Evolutionary conservation across 495 filamentous ascomycete genomes (phyloP).

Genomic region (Podospora sp.): DNA sequence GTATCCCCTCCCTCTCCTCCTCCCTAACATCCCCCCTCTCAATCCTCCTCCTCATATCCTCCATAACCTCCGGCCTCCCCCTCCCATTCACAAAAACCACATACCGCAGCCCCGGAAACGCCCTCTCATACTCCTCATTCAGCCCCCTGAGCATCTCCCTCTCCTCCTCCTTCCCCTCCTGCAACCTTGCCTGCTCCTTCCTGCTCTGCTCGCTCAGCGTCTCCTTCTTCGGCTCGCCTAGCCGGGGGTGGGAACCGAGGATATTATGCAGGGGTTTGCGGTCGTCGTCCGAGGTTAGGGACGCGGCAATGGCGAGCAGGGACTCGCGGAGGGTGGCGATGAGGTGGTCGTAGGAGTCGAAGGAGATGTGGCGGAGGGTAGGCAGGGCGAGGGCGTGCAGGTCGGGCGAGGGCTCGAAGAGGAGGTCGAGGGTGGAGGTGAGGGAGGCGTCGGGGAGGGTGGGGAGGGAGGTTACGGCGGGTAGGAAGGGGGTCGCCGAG

Average conservation of each 20-base stretch:
- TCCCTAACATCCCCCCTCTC: constrained; percentile 62
- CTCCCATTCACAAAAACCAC: constrained; percentile 93
- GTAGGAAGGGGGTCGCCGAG: constrained; percentile 35
- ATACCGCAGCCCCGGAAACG: constrained; percentile 83
- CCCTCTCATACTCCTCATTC: constrained; percentile 80
- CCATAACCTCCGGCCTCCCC: constrained; percentile 71
- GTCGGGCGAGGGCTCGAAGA: constrained; percentile 83
- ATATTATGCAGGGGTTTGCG: constrained; percentile 57
- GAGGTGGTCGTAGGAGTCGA: constrained; percentile 45
- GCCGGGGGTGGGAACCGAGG: constrained; percentile 81
- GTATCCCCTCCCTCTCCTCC: constrained; percentile 75
- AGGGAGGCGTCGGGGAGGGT: constrained; percentile 55
- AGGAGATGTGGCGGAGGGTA: constrained; percentile 60
- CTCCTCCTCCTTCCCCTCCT: constrained; percentile 47
- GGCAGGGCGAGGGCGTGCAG: constrained; percentile 73
- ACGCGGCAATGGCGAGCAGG: constrained; percentile 51
- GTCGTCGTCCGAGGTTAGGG: constrained; percentile 37
- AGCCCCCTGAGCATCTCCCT: constrained; percentile 61
- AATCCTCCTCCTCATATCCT: constrained; percentile 81
- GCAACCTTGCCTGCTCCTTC: constrained; percentile 78
- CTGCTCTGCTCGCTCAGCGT: constrained; percentile 66
- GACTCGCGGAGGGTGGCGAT: constrained; percentile 51
- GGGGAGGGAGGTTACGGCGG: constrained; percentile 38
- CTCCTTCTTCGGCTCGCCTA: constrained; percentile 72
- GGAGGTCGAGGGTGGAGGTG: constrained; percentile 69